Evolutionary conservation across 1,284 basidiomycete species (phyloP).

Genomic region (Ustilago lituana): DNA sequence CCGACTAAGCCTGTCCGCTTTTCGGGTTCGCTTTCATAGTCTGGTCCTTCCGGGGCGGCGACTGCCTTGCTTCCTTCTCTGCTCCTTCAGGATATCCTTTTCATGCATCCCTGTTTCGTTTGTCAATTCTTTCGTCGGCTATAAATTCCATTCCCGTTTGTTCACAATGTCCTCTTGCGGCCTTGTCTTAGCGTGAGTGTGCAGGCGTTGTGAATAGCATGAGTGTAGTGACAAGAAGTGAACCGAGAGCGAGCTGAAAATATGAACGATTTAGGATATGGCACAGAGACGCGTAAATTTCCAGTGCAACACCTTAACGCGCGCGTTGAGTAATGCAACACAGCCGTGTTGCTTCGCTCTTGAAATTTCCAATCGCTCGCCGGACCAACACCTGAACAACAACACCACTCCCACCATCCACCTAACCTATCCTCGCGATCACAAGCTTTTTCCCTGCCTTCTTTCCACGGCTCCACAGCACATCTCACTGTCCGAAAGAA

Average conservation of each 20-base stretch:
- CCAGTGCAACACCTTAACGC: constrained; percentile 3
- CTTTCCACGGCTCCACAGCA: no score
- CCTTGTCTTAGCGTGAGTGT: background rate
- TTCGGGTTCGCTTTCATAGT: background rate
- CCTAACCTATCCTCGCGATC: no score
- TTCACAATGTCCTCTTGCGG: background rate
- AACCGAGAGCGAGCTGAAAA: no score
- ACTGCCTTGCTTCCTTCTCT: background rate
- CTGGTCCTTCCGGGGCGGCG: no score
- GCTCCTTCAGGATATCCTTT: background rate
- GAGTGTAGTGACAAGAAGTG: no score
- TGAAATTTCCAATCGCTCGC: constrained; percentile 1
- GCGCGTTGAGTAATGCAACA: constrained; percentile 20
- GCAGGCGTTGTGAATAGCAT: background rate
- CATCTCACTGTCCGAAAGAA: no score
- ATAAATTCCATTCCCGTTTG: constrained; percentile 5
- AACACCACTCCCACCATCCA: constrained; percentile 5
- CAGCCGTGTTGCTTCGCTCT: constrained; percentile 6
- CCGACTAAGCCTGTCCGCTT: constrained; percentile 56
- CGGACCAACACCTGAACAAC: constrained; percentile 11
- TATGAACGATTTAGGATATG: background rate
- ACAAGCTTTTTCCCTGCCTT: no score
- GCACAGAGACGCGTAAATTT: constrained; percentile 33
- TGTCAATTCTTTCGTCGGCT: constrained; percentile 19
- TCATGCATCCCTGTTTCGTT: constrained; percentile 5